Percentiles rank a stretch among this genome's conserved stretches.
phyloP scores from a whole-genome alignment of 805 yeast species.

The Starmerella khaoyaiensis region DNA sequence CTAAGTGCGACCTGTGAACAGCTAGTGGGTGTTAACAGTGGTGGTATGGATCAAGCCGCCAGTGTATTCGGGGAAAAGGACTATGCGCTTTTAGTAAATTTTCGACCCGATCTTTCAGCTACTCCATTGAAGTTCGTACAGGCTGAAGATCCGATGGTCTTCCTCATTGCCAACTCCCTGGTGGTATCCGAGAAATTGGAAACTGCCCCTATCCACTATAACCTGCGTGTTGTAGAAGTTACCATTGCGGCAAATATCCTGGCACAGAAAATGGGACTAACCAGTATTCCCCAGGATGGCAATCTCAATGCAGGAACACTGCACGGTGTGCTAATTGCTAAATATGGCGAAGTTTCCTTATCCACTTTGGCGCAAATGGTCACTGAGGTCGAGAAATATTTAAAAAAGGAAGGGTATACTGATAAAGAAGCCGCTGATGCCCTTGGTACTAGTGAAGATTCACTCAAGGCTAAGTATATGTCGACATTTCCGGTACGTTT shows the following conservation, averaged over 20 bases:
- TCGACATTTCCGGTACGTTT: constrained; percentile 45
- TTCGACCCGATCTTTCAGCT: constrained; percentile 46
- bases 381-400: constrained; percentile 33
- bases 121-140: constrained; percentile 43
- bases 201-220: constrained; percentile 58
- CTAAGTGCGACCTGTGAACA: constrained; percentile 58
- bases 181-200: constrained; percentile 52
- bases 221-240: constrained; percentile 59
- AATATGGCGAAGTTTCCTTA: constrained; percentile 30
- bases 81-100: constrained; percentile 47
- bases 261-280: constrained; percentile 37
- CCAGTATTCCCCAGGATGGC: constrained; percentile 34
- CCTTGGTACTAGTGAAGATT: constrained; percentile 33
- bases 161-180: constrained; percentile 52
- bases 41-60: constrained; percentile 74
- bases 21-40: constrained; percentile 60
- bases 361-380: constrained; percentile 33
- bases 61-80: constrained; percentile 48
- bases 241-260: constrained; percentile 51
- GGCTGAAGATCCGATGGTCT: constrained; percentile 34
- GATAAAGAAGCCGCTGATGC: constrained; percentile 36
- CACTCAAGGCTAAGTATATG: constrained; percentile 36
- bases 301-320: constrained; percentile 46
- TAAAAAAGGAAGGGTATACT: constrained; percentile 37
- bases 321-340: constrained; percentile 49